Evolutionary conservation across 2,329 filamentous ascomycete genomes (phyloP), one percentile per base, ranked within the genome.

Genomic region (Arthrocladium fulminans): DNA sequence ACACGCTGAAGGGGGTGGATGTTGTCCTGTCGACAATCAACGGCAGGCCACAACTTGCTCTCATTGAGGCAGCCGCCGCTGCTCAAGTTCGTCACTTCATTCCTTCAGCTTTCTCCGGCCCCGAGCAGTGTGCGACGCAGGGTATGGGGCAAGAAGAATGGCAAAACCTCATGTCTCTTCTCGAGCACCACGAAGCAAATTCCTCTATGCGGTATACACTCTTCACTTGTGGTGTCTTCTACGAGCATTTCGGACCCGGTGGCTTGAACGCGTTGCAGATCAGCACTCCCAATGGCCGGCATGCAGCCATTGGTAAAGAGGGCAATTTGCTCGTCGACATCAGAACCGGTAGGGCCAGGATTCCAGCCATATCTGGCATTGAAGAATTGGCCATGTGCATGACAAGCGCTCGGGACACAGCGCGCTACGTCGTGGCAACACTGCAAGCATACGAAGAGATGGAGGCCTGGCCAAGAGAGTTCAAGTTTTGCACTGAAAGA

Each of bases 161-260:
- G 42, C 80, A 86, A 61, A 76, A 77, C 39, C 76, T 74, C 17
- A 77, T 76, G 19, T 67, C 69, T 9, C 69, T 76, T 13, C 66
- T 86, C 3, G 70, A 73, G 41, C 71, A 78, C 42, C 81, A 77
- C 62, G 52, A 55, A 30, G 64, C 70, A 12, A 61, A 67, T 3
- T 66, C 69, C 2, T 66, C 70, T 38, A 84, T 88, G 68, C 73
- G 75, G 35, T 85, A 76, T 52, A 87, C 84, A 0, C 71, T 81
- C 22, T 88, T 88, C 63, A 77, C 80, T 0, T 88, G 85, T 57
- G 85, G 85, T 17, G 65, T 88, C 24, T 79, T 88, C 54, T 88
- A 87, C 70, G 84, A 88, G 61, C 72, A 83, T 1, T 88, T 88
- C 58, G 79, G 78, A 17, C 80, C 80, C 0, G 79, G 77, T 2